Percentiles rank a stretch among this genome's conserved stretches.
phyloP scores from a whole-genome alignment of 2,329 filamentous ascomycete species.

The Incumbomyces lentus region DNA sequence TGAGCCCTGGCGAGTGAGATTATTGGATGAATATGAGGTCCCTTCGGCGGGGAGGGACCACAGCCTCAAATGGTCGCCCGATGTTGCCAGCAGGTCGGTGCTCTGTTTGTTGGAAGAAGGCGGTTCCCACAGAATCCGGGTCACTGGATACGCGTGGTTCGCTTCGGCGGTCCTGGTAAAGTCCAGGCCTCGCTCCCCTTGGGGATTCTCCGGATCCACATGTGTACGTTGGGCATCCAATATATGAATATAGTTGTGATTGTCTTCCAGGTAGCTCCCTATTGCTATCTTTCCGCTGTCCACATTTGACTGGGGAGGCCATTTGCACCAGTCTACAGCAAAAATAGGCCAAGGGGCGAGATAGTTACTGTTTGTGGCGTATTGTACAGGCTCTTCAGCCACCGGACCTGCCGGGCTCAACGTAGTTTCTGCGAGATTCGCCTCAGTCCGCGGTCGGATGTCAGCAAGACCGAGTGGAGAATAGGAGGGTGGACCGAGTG shows the following conservation, averaged over 20 bases:
- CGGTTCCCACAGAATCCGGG: conserved; percentile 88
- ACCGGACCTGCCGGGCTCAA: conserved; percentile 48
- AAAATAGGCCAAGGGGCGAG: conserved; percentile 91
- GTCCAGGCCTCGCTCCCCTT: conserved; percentile 69
- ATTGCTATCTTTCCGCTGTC: conserved; percentile 87
- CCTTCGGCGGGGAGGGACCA: conserved; percentile 68
- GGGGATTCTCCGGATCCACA: conserved; percentile 55
- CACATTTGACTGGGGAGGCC: conserved; percentile 59
- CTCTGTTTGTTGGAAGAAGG: conserved; percentile 90
- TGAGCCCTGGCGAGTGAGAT: conserved; percentile 49
- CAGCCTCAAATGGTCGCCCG: conserved; percentile 81
- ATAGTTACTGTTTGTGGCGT: conserved; percentile 75
- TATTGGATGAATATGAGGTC: conserved; percentile 50
- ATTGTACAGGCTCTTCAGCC: conserved; percentile 58
- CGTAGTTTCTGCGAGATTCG: conserved; percentile 62
- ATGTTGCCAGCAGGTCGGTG: conserved; percentile 88
- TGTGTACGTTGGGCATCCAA: conserved; percentile 75
- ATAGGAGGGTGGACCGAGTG: conserved; percentile 48
- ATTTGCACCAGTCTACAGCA: conserved; percentile 99
- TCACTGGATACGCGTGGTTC: conserved; percentile 95
- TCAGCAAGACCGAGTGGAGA: conserved; percentile 86
- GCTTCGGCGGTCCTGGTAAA: conserved; percentile 92
- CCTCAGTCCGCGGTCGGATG: conserved; percentile 78
- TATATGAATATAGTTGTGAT: conserved; percentile 98
- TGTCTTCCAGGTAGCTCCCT: conserved; percentile 93